A percentile compares a stretch with the other conserved stretches of the same genome.
phyloP scores from a whole-genome alignment of 306 rosid genomes.

The Abrus pulchellus region DNA sequence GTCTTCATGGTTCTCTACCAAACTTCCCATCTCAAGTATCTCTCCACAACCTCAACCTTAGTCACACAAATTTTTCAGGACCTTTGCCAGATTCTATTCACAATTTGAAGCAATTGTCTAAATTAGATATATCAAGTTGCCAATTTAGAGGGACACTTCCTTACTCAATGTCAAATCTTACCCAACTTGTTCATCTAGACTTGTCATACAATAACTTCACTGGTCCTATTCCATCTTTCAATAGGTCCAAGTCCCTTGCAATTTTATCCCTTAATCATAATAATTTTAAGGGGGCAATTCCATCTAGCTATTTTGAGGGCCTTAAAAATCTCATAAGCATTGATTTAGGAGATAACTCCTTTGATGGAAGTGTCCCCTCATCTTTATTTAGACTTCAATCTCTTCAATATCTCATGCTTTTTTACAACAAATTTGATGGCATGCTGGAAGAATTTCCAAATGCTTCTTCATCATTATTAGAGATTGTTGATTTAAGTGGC shows the following conservation, averaged over 20 bases:
- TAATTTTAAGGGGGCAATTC: not conserved
- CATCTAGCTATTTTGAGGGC: slow-evolving; percentile 25
- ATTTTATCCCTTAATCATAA: slow-evolving; percentile 25
- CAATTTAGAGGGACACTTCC: slow-evolving; percentile 7
- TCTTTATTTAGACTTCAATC: slow-evolving; percentile 18
- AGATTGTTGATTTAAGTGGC: slow-evolving; percentile 44
- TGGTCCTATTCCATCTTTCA: slow-evolving; percentile 12
- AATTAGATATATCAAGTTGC: slow-evolving; percentile 9
- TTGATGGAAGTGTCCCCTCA: slow-evolving; percentile 32
- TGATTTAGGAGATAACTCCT: slow-evolving; percentile 33
- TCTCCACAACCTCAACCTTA: slow-evolving; percentile 7
- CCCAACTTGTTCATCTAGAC: slow-evolving; percentile 17
- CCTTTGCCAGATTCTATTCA: not conserved
- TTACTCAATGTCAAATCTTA: slow-evolving; percentile 3
- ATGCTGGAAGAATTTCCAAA: not conserved
- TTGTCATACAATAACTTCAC: slow-evolving; percentile 2
- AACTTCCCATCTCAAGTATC: not conserved
- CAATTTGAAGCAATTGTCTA: slow-evolving; percentile 22
- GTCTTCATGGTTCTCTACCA: slow-evolving; percentile 30
- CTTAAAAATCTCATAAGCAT: slow-evolving; percentile 30
- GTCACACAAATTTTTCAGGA: slow-evolving; percentile 22
- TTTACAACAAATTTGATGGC: not conserved
- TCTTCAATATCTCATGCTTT: slow-evolving; percentile 18
- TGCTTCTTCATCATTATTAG: not conserved
- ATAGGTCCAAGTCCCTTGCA: slow-evolving; percentile 22